Evolutionary conservation across 106 monocot species (phyloP), one percentile per base, ranked within the genome.

Genomic region (Apostasia ramifera): DNA sequence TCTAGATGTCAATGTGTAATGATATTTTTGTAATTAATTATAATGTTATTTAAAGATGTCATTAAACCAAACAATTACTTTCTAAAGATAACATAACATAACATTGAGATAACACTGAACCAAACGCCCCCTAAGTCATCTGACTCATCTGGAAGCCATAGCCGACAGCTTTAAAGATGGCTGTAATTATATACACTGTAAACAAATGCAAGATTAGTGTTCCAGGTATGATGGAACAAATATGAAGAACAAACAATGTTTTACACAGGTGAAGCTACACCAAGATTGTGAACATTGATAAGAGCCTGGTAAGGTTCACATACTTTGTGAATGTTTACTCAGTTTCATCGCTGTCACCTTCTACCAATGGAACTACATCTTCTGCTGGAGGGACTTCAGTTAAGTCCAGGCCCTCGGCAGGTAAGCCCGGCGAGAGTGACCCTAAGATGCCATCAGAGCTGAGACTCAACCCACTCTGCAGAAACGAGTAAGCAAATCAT

Each of bases 391-490:
- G 85, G 8, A 81, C 64, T 12, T 82, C 82, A 47, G 53, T 70
- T 51, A 87, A 71, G 66, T 84, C 83, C 13, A 85, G 52, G 68
- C 76, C 87, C 51, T 84, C 91, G 1, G 61, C 79, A 10, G 84
- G 84, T 67, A 78, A 62, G 40, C 91, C 91, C 12, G 85, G 51
- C 1, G 83, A 79, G 3, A 95, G 76, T 12, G 91, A 86, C 14
- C 91, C 84, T 52, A 95, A 77, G 43, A 92, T 82, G 15, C 95
- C 95, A 7, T 86, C 89, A 1, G 95, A 91, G 77, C 76, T 95
- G 12, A 95, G 74, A 62, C 84, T 85, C 80, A 92, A 81, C 58
- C 91, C 95, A 77, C 95, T 91, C 95, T 95, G 86, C 64, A 60
- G 9, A 55, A 53, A 66, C 66, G 38, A 50, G 51, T 40, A 72